These are phyloP conservation scores for Cercospora citrullina DNA, from an alignment of 2,329 filamentous ascomycete genomes.

Conservation along the genomic window DNA sequence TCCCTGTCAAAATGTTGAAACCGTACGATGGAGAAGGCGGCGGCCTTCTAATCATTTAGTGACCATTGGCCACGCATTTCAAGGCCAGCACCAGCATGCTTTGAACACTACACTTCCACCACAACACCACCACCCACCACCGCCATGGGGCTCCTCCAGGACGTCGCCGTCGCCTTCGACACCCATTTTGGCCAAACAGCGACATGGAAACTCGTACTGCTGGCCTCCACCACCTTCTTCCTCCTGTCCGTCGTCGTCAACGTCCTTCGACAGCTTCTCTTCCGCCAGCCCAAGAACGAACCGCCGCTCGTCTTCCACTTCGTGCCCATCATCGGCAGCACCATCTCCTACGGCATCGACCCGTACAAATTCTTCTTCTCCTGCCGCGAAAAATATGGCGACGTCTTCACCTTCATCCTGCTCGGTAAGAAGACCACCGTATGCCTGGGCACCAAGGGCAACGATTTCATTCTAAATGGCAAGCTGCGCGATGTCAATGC, in stretches of 20 bases:
- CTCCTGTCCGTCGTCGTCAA: slow-evolving; percentile 69
- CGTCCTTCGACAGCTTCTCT: slow-evolving; percentile 72
- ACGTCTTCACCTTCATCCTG: slow-evolving; percentile 85
- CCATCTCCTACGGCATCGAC: slow-evolving; percentile 91
- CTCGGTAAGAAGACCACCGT: slow-evolving; percentile 89
- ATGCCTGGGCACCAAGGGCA: slow-evolving; percentile 76
- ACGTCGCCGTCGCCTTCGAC: slow-evolving; percentile 25
- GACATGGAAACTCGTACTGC: slow-evolving; percentile 47
- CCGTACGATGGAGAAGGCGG: slow-evolving; percentile 6
- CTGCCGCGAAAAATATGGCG: slow-evolving; percentile 78
- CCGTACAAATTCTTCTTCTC: slow-evolving; percentile 81
- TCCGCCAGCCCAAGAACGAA: slow-evolving; percentile 64
- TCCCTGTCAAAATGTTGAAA: slow-evolving; percentile 6
- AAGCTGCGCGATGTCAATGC: slow-evolving; percentile 87
- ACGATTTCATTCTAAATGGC: slow-evolving; percentile 89
- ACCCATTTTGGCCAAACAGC: slow-evolving; percentile 25
- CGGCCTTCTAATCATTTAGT: background rate
- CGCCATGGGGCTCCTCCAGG: slow-evolving; percentile 35
- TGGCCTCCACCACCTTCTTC: slow-evolving; percentile 52
- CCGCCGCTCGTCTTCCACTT: slow-evolving; percentile 65
- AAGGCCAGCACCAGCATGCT: background rate
- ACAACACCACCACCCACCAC: background rate
- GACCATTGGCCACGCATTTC: slow-evolving; percentile 1
- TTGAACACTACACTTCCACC: background rate
- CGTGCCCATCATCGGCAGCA: slow-evolving; percentile 78